Conservation (phyloP, 2,329 filamentous ascomycete species). For the Pestalotiopsis sp. region DNA sequence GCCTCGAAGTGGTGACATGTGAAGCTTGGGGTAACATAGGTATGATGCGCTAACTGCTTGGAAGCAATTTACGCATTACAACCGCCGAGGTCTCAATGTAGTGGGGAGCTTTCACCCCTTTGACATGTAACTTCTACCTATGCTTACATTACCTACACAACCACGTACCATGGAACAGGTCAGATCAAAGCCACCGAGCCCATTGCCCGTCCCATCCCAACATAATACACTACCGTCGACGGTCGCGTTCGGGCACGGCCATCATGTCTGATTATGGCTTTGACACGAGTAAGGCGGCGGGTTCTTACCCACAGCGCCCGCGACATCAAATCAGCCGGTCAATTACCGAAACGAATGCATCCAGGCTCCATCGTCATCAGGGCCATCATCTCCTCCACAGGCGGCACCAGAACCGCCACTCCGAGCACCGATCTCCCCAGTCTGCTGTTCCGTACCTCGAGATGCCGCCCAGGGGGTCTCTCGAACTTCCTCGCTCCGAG, state of each 20-base stretch:
- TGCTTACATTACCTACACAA: neutral
- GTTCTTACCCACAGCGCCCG: slow-evolving; percentile 34
- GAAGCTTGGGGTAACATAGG: neutral
- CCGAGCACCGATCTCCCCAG: slow-evolving; percentile 25
- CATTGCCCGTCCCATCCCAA: neutral
- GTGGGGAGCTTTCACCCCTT: neutral
- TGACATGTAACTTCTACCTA: neutral
- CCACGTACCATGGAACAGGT: neutral
- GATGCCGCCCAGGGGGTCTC: slow-evolving; percentile 37
- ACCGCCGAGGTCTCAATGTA: neutral
- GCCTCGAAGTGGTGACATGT: neutral
- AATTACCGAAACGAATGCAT: slow-evolving; percentile 54
- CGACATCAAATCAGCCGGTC: slow-evolving; percentile 59
- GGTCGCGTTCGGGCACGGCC: slow-evolving; percentile 8
- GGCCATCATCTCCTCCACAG: slow-evolving; percentile 35
- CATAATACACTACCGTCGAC: neutral
- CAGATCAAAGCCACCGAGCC: neutral
- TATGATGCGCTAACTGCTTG: neutral
- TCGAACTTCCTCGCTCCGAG: slow-evolving; percentile 48
- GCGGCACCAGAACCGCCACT: slow-evolving; percentile 33
- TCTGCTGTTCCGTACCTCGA: slow-evolving; percentile 31
- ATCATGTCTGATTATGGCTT: slow-evolving; percentile 37
- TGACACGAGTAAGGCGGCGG: slow-evolving; percentile 28
- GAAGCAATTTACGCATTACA: neutral
- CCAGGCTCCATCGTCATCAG: slow-evolving; percentile 41